Evolutionary conservation across 1,139 yeast species (phyloP), one percentile per base, ranked within the genome.

Genomic region (Diutina mesorugosa): DNA sequence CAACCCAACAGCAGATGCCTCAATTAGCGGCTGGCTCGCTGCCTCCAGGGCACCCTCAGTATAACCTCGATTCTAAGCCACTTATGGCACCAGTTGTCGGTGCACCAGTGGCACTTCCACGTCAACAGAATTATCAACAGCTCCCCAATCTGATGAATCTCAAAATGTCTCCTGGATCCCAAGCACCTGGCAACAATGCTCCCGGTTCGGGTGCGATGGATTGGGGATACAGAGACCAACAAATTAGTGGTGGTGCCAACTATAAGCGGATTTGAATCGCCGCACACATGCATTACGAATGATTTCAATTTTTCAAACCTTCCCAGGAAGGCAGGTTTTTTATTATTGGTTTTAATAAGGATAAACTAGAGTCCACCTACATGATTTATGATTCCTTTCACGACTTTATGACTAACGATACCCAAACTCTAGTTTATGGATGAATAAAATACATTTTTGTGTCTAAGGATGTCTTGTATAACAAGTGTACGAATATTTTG

Each of bases 211-310:
- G 32, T 14, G 21, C 41, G 4, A 30, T 50, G 53, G 45, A 50
- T 29, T 30, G 53, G 53, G 45, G 53, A n/a, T 50, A 14, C 32
- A n/a, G 53, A 4, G 53, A 50, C 26, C 53, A 50, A 32, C 53
- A 50, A 16, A n/a, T 50, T 6, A 50, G 53, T 28, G 45, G 53
- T n/a, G 45, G 45, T 4, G n/a, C 53, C 53, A 47, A 47, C 21
- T 50, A 30, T n/a, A 50, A 50, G 53, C 35, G 45, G 45, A 18
- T 50, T n/a, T 50, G 53, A 50, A 28, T 35, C 6, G 14, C 41
- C 41, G 41, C 41, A 35, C 5, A 12, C 16, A 35, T 35, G 41
- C 41, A 35, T 35, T 12, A 35, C 14, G 41, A 35, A 35, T 10
- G n/a, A 35, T 35, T 35, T 35, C 41, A 35, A 35, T 35, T 35